Evolutionary conservation across 169 alveolate genomes (phyloP).

Genomic region (Plasmodium cynomolgi): DNA sequence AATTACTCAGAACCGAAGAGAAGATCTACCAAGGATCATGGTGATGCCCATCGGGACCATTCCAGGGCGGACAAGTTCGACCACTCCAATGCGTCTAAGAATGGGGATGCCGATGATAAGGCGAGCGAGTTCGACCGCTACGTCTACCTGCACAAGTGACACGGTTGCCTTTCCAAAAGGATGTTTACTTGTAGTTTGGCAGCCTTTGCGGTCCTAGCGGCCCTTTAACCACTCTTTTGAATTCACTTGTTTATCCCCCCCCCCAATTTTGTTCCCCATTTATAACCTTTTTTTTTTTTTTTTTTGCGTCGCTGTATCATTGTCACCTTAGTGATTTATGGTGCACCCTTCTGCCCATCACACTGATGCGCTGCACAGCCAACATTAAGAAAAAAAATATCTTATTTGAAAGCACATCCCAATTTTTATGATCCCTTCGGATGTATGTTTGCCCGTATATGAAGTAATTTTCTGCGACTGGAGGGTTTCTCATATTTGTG

Average conservation of each 20-base stretch:
- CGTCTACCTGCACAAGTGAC: constrained; percentile 10
- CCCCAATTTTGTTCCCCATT: not conserved
- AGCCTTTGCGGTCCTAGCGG: not conserved
- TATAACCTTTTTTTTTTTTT: not conserved
- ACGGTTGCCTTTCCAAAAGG: not conserved
- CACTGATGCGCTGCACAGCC: not conserved
- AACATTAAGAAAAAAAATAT: not conserved
- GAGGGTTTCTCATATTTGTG: not conserved
- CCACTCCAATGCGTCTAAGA: constrained; percentile 2
- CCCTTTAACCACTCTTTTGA: not conserved
- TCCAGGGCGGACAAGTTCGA: constrained; percentile 34
- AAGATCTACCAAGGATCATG: constrained; percentile 31
- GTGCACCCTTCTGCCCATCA: not conserved
- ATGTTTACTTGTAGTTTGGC: not conserved
- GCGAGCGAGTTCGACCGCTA: constrained; percentile 23
- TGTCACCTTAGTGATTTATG: constrained; percentile 4
- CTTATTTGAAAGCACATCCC: not conserved
- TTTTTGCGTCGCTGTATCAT: constrained; percentile 1
- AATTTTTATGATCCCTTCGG: not conserved
- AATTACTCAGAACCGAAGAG: constrained; percentile 41
- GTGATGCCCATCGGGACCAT: constrained; percentile 17
- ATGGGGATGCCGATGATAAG: constrained; percentile 31
- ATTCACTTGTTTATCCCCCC: not conserved
- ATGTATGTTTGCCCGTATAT: not conserved
- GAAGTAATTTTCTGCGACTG: not conserved